Conservation (phyloP, 2,329 filamentous ascomycete genomes). For the Clonostachys rhizophaga region DNA sequence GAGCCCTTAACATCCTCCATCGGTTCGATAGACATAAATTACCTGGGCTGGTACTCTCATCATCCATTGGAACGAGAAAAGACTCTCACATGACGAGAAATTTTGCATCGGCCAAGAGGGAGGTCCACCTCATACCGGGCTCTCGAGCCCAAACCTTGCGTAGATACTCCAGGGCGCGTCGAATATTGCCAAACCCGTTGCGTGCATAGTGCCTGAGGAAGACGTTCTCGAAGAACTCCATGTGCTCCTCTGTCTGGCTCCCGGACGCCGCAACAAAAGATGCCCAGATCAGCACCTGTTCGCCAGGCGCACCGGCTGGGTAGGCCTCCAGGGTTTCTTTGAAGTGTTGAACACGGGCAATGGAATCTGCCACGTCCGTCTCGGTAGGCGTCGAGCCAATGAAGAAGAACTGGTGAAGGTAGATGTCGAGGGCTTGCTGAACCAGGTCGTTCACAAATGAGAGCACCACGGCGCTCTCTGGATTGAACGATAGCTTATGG, state of each 20-base stretch:
- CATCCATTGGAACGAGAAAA: too few relatives aligned
- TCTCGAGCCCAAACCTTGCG: conserved; percentile 1
- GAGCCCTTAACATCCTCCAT: too few relatives aligned
- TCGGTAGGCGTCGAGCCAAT: not conserved
- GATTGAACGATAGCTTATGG: not conserved
- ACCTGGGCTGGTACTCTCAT: too few relatives aligned
- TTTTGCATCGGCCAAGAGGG: conserved; percentile 11
- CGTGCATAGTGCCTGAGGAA: conserved; percentile 1
- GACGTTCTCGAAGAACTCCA: conserved; percentile 2
- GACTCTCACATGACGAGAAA: conserved; percentile 13
- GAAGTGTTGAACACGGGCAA: conserved; percentile 1
- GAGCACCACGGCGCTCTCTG: not conserved
- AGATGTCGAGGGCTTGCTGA: conserved; percentile 1
- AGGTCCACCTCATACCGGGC: conserved; percentile 14
- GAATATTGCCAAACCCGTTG: conserved; percentile 3
- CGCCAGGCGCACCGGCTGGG: not conserved
- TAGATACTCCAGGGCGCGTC: conserved; percentile 1
- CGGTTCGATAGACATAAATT: too few relatives aligned
- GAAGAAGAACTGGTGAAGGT: not conserved
- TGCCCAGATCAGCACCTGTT: conserved; percentile 5
- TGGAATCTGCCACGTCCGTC: not conserved
- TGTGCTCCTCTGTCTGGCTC: not conserved
- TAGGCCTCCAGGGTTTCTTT: not conserved
- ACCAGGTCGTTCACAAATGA: not conserved
- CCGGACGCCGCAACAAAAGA: conserved; percentile 5